Evolutionary conservation across 305 asterid genomes (phyloP), one percentile per base, ranked within the genome.

Genomic region (Fraxinus platypoda): DNA sequence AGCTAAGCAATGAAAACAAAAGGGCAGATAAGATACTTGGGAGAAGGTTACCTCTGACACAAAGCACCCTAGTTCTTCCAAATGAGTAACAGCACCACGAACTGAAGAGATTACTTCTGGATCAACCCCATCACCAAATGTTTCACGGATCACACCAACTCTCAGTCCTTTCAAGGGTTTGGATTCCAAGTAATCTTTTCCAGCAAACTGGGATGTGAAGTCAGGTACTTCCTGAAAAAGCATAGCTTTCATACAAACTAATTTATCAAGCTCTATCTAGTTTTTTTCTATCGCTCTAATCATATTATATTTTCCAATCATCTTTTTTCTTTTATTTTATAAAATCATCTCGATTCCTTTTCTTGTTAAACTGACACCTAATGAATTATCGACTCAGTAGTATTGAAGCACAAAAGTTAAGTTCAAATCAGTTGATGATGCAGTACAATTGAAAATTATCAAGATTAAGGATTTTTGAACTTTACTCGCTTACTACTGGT

Each of bases 91-190:
- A 76, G 98, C 98, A 85, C 83, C 78, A 59, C 87, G 91, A 66
- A 93, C 87, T 49, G 97, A 88, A 66, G 98, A 91, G 74, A 91
- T 78, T 83, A 96, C 94, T 83, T 86, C 94, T 0, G 90, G 76
- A 90, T 96, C 98, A 88, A 94, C 98, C 78, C 98, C 98, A 52
- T 86, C 92, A 71, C 87, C 94, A 85, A 94, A 88, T n/a, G 98
- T 96, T 92, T 96, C 98, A 82, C 84, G 89, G 76, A 96, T 96
- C 64, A 96, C 87, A 66, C 99, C 99, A 84, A 96, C 95, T 87
- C 93, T 88, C 77, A 96, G 75, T 82, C 99, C 99, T 87, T 87
- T 89, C 86, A 96, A 85, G 79, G 99, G 98, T 83, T 91, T 92
- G 49, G 98, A 90, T 70, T 89, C 94, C 88, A 91, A 49, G 86